Base-by-base conservation (phyloP, 257 asterid species). In the Lithospermum erythrorhizon region DNA sequence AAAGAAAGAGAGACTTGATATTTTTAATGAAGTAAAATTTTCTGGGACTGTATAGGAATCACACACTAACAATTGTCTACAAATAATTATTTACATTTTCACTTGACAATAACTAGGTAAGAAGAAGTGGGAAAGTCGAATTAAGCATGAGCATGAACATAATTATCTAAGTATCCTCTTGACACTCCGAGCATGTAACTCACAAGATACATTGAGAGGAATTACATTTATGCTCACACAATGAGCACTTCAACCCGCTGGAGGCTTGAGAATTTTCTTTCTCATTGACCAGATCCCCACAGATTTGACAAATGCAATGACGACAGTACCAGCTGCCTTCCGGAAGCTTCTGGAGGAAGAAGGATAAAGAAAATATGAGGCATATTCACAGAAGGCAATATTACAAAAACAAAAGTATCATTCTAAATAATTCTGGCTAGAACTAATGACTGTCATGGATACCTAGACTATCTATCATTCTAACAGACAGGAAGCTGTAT, bases 281-380 rank as follows among this genome's bases (percentile, higher is more conserved):
- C 61, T 73, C 76, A 65, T 64, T 71, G 62, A 78, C 97, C 48
- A 78, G 83, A 72, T 79, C 82, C 69, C 79, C 86, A 76, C 99
- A 93, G 77, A 80, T 77, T 78, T 62, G 86, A 79, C 99, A 93
- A 56, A 95, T 81, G 76, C 99, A 93, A 63, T 86, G 94, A n/a
- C 89, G 83, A 67, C 99, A 93, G 64, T 86, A 93, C 99, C 97
- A 93, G 66, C 81, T 82, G 78, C 99, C 99, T 78, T 89, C 97
- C 54, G 97, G 97, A 63, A 93, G 78, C 62, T 89, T 95, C 99
- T 93, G 86, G 57, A 62, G 54, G 70, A 61, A 61, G 66, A 66
- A 54, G 59, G 63, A 21, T 20, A 59, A 66, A 11, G 52, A 55
- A n/a, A 58, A 65, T 57, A 53, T 53, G 25, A 9, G 23, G 23